Evolutionary conservation across 2,329 filamentous ascomycete genomes (phyloP).

Genomic region (Dothistroma pini): DNA sequence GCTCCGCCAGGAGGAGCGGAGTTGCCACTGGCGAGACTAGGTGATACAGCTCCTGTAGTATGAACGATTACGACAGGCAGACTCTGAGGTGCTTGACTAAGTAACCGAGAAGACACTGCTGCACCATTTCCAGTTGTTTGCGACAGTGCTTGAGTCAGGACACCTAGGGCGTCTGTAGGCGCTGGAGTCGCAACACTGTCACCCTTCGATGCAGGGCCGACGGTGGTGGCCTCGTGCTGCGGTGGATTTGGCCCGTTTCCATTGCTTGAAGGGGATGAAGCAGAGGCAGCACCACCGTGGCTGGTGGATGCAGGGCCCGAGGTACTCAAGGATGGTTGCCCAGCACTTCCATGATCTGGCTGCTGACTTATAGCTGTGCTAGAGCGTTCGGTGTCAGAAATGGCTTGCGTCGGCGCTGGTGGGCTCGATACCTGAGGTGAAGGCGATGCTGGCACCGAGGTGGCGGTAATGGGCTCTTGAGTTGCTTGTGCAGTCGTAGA

Average conservation of each 20-base stretch:
- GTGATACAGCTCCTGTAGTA: background rate
- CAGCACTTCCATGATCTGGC: too few relatives aligned
- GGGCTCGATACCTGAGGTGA: background rate
- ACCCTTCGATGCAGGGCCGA: background rate
- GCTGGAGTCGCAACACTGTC: background rate
- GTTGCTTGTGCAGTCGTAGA: background rate
- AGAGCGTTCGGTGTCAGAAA: too few relatives aligned
- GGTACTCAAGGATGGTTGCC: too few relatives aligned
- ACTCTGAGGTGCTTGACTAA: background rate
- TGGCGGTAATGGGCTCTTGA: background rate
- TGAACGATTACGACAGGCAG: background rate
- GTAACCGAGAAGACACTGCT: background rate
- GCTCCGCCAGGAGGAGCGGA: background rate
- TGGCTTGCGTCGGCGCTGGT: background rate
- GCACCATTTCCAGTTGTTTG: background rate
- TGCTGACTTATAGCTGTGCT: too few relatives aligned
- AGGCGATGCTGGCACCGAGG: background rate
- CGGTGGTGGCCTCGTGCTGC: background rate
- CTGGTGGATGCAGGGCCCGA: too few relatives aligned
- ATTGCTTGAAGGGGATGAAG: too few relatives aligned
- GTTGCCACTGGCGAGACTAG: too few relatives aligned
- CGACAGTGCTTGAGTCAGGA: background rate
- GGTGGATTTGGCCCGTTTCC: background rate
- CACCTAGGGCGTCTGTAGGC: constrained; percentile 5
- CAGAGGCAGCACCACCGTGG: too few relatives aligned